phyloP scores from a whole-genome alignment of 768 basidiomycete genomes.

The Agrocybe pediades region DNA sequence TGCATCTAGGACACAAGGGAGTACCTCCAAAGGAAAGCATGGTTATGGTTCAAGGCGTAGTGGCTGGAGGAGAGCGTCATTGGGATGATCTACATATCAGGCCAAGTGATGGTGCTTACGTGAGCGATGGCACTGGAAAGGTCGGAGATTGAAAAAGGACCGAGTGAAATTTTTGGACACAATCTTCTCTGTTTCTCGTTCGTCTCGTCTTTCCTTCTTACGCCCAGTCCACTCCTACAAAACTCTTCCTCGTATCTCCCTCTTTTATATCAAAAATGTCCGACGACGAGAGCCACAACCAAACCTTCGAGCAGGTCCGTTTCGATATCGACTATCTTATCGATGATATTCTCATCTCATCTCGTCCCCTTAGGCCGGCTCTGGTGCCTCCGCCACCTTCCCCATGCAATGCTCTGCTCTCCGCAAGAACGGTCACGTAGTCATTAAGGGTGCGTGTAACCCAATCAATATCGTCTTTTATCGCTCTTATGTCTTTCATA shows the following conservation, averaged over 20 bases:
- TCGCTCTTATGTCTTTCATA: slow-evolving; percentile 1
- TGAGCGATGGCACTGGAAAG: slow-evolving; percentile 20
- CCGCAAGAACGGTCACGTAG: slow-evolving; percentile 89
- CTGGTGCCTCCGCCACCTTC: slow-evolving; percentile 78
- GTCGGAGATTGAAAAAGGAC: slow-evolving; percentile 37
- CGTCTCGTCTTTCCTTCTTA: slow-evolving; percentile 17
- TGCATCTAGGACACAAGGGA: slow-evolving; percentile 73
- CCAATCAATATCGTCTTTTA: slow-evolving; percentile 1
- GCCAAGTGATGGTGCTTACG: slow-evolving; percentile 20
- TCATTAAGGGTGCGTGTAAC: slow-evolving; percentile 75
- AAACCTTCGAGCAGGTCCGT: slow-evolving; percentile 80
- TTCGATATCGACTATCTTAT: slow-evolving; percentile 4
- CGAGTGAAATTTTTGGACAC: slow-evolving; percentile 34
- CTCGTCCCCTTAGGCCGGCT: slow-evolving; percentile 48
- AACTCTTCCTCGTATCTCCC: slow-evolving; percentile 23
- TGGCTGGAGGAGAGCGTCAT: slow-evolving; percentile 9
- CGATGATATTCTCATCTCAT: slow-evolving; percentile 14
- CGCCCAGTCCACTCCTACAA: slow-evolving; percentile 21
- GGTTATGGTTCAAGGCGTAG: slow-evolving; percentile 12
- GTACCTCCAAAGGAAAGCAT: slow-evolving; percentile 79
- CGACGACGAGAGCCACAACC: slow-evolving; percentile 88
- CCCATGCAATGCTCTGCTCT: slow-evolving; percentile 98
- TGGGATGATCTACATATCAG: slow-evolving; percentile 19
- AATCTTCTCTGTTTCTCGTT: slow-evolving; percentile 17
- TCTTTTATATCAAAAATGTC: slow-evolving; percentile 58